Evolutionary conservation across 306 rosid species (phyloP).

Genomic region (Vachellia collinsii): DNA sequence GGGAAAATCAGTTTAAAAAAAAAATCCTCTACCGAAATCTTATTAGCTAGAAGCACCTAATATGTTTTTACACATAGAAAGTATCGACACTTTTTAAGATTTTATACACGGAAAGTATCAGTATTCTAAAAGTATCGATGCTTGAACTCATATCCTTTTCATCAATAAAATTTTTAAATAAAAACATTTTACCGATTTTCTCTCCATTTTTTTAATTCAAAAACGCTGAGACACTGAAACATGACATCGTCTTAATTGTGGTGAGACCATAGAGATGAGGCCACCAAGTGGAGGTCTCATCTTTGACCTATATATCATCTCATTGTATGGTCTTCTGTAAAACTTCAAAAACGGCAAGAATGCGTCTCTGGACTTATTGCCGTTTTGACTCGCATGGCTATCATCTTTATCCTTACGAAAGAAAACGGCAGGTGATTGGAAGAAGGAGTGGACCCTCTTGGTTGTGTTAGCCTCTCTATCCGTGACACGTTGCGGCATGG

Average conservation of each 20-base stretch:
- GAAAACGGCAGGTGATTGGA: constrained; percentile 69
- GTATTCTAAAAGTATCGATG: no score
- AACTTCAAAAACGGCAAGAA: constrained; percentile 63
- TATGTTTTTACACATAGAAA: no score
- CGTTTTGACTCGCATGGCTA: constrained; percentile 53
- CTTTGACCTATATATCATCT: constrained; percentile 81
- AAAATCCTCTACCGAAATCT: no score
- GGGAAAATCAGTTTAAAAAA: no score
- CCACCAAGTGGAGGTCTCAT: constrained; percentile 88
- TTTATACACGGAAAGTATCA: no score
- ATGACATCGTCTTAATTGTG: constrained; percentile 64
- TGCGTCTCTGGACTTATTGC: constrained; percentile 52
- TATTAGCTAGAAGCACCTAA: no score
- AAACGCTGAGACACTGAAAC: constrained; percentile 70
- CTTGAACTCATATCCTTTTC: no score
- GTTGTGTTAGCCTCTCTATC: not conserved
- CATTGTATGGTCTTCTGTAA: constrained; percentile 75
- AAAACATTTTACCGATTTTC: no score
- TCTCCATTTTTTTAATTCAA: constrained; percentile 11
- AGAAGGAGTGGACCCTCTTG: constrained; percentile 48
- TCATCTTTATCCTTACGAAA: constrained; percentile 45
- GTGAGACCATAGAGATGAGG: constrained; percentile 71
- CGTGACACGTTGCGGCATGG: constrained; percentile 52
- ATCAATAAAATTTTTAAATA: no score
- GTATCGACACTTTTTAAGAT: no score